Conservation (phyloP, 2,329 filamentous ascomycete species). For the Xylariomycetidae sp. region DNA sequence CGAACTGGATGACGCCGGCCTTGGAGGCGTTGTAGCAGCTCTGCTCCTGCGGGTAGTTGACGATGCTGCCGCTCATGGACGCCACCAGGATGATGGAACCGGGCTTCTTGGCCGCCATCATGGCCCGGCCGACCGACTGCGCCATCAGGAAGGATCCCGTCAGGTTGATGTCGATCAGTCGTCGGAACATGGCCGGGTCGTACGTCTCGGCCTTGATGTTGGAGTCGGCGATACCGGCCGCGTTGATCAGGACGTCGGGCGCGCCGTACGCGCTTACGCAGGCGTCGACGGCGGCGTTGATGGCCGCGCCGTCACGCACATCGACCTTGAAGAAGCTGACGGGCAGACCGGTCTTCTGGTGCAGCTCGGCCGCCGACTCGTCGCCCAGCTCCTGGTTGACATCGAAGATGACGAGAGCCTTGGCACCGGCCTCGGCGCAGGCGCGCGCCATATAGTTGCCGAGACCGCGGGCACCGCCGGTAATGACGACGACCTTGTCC, state of each 20-base stretch:
- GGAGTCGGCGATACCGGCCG: conserved; percentile 74
- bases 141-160: conserved; percentile 73
- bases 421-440: conserved; percentile 68
- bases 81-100: conserved; percentile 72
- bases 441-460: conserved; percentile 76
- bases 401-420: conserved; percentile 69
- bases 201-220: conserved; percentile 80
- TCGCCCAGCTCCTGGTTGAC: conserved; percentile 71
- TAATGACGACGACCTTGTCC: conserved; percentile 66
- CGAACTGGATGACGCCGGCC: conserved; percentile 71
- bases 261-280: conserved; percentile 61
- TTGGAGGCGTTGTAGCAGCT: conserved; percentile 80
- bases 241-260: conserved; percentile 72
- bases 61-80: conserved; percentile 76
- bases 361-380: conserved; percentile 61
- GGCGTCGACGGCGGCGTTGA: conserved; percentile 62
- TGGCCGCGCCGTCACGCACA: conserved; percentile 64
- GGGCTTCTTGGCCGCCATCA: conserved; percentile 66
- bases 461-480: conserved; percentile 69
- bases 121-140: conserved; percentile 63
- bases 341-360: conserved; percentile 65
- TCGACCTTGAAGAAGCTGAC: conserved; percentile 75
- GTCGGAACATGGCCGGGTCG: conserved; percentile 69
- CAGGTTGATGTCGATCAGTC: conserved; percentile 76
- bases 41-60: conserved; percentile 84